A percentile compares a stretch with the other conserved stretches of the same genome.
phyloP scores from a whole-genome alignment of 495 filamentous ascomycete genomes.

The Aspergillus kassunensis region DNA sequence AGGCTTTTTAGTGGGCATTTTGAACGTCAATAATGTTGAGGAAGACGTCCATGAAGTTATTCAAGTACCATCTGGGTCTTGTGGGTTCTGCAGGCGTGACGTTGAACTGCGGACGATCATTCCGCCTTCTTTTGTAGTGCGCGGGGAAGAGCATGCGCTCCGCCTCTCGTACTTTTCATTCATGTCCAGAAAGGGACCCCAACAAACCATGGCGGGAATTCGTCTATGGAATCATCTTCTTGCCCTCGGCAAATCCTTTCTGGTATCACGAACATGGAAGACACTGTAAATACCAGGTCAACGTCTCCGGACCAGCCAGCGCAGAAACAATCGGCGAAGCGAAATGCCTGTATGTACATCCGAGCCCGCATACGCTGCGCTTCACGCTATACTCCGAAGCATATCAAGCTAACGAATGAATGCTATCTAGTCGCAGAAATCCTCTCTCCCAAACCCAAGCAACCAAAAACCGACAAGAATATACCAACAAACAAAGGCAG shows the following conservation, averaged over 20 bases:
- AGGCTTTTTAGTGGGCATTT: constrained; percentile 43
- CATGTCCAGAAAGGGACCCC: too few relatives aligned
- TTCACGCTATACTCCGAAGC: background rate
- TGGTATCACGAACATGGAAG: constrained; percentile 1
- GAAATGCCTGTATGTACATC: constrained; percentile 40
- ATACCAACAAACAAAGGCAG: constrained; percentile 28
- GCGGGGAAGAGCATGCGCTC: constrained; percentile 1
- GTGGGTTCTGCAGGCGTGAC: background rate
- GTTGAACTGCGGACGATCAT: constrained; percentile 15
- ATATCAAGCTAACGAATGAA: background rate
- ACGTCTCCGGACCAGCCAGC: background rate
- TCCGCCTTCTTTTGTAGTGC: constrained; percentile 1
- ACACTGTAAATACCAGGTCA: background rate
- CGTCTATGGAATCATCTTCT: background rate
- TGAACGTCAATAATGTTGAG: too few relatives aligned
- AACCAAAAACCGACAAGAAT: constrained; percentile 28
- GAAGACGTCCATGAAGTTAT: constrained; percentile 9
- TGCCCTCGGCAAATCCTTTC: background rate
- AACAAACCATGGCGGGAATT: background rate
- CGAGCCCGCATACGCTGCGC: background rate
- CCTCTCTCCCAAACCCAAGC: constrained; percentile 58
- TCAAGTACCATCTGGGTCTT: background rate
- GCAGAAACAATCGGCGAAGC: constrained; percentile 28
- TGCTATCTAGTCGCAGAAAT: constrained; percentile 62
- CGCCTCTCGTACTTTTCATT: background rate